Evolutionary conservation across 2,329 filamentous ascomycete genomes (phyloP), one percentile per base, ranked within the genome.

Genomic region (Incumbomyces delicatus): DNA sequence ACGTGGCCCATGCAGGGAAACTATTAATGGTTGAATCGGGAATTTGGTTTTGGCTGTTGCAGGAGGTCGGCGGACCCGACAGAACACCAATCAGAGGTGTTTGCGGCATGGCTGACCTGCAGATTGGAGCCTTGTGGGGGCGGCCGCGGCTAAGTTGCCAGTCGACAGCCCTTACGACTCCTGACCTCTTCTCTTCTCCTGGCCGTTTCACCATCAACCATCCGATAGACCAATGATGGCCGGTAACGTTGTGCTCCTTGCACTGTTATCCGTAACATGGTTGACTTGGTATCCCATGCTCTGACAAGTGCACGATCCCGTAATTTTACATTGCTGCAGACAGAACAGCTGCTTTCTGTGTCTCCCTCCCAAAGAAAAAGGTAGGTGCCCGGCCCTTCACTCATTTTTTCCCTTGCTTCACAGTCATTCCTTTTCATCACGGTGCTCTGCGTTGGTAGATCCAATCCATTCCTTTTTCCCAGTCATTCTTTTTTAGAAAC

Each of bases 401-500:
- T 35, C 39, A 11, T 40, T 18, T 32, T 20, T 6, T 29, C 31
- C n/a, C 35, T 17, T 33, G 22, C n/a, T 17, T 40, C 16, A 38
- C 27, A 46, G 43, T 39, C 43, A 46, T 46, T 46, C 43, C 35
- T 46, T 46, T 40, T 11, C n/a, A 5, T n/a, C 13, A 20, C 35
- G 41, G 41, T 44, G 41, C 31, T 44, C 22, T 31, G 32, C 7
- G 34, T 36, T 44, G 41, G 41, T 44, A 44, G 41, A 44, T 44
- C 41, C 41, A 42, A 10, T 44, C 41, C 40, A 22, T 33, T 35
- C 33, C 33, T 37, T 44, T 44, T 44, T 37, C 11, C 41, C 18
- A 44, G 41, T 44, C 41, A 44, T 36, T 43, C 41, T n/a, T 44
- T n/a, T 44, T 44, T 30, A 44, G n/a, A 35, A n/a, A 46, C 43